Evolutionary conservation across 768 basidiomycete species (phyloP), one percentile per base, ranked within the genome.

Genomic region (Polyporus arcularius): DNA sequence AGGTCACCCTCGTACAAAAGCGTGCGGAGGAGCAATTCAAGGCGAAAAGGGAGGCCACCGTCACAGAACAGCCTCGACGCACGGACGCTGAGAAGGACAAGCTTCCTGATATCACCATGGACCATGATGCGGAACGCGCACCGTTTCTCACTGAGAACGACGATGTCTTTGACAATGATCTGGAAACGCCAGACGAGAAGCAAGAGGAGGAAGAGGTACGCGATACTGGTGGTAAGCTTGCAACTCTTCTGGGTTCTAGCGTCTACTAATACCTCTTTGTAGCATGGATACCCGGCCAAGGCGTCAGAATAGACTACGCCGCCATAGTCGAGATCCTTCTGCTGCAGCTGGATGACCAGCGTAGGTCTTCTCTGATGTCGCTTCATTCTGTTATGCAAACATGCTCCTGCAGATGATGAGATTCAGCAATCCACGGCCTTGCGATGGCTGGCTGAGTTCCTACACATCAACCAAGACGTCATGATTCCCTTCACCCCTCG

Each of bases 361-460:
- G 94, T 94, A 64, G 74, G 88, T 35, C 35, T 11, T 11, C 35
- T 11, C 11, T 81, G 38, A 12, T 31, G 15, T 30, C 16, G 3
- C 39, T 62, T 53, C 38, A 21, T 38, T 50, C 30, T 16, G 53
- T 14, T 63, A 62, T 48, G 40, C 38, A 56, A 42, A 10, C 4
- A 28, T 10, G 2, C 2, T 16, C 39, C 47, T 58, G 53, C 65
- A 94, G 97, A 98, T 68, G 92, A 94, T 62, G 95, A 96, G 70
- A 92, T 96, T 31, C 95, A 97, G 65, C 94, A 97, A 67, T 92
- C 92, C 0, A 96, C 92, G 0, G 92, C 95, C n/a, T 81, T 99
- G 15, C 80, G 85, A 61, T 99, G 97, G 97, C 78, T 99, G 26
- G 85, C 92, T 6, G 93, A 95, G 64, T 94, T 98, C 75, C 78